phyloP scores from a whole-genome alignment of 2,329 filamentous ascomycete genomes.

The Phaeosphaeria sp. region DNA sequence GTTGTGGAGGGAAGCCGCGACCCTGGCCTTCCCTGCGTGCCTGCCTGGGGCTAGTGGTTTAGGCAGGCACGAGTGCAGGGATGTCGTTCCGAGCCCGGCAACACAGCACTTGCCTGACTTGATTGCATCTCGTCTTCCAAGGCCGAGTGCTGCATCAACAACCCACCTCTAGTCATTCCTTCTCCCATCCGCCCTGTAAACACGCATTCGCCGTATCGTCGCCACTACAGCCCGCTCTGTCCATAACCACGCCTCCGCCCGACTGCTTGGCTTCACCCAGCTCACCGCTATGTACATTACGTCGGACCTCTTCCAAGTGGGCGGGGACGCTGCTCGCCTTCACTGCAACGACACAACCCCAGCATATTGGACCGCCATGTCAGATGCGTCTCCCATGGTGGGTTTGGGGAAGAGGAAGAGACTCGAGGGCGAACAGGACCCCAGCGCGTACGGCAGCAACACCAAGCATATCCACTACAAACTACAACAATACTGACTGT shows the following conservation, averaged over 20 bases:
- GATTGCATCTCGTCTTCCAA: background rate
- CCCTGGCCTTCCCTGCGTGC: background rate
- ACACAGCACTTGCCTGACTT: slow-evolving; percentile 18
- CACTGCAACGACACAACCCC: slow-evolving; percentile 8
- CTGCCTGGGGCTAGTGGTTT: slow-evolving; percentile 13
- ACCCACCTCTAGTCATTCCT: slow-evolving; percentile 4
- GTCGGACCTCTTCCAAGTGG: slow-evolving; percentile 40
- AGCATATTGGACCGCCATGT: slow-evolving; percentile 26
- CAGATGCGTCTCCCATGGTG: slow-evolving; percentile 22
- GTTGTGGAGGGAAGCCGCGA: slow-evolving; percentile 15
- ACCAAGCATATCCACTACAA: background rate
- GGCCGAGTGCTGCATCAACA: background rate
- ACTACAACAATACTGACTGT: slow-evolving; percentile 5
- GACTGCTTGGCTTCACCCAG: slow-evolving; percentile 17
- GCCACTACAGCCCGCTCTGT: background rate
- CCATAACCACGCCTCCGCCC: slow-evolving; percentile 7
- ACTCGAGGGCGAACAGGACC: slow-evolving; percentile 17
- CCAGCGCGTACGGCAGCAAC: slow-evolving; percentile 14
- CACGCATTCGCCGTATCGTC: background rate
- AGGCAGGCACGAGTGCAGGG: slow-evolving; percentile 26
- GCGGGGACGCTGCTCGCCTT: slow-evolving; percentile 21
- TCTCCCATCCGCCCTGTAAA: slow-evolving; percentile 9
- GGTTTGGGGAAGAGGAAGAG: slow-evolving; percentile 42
- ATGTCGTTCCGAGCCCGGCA: slow-evolving; percentile 10
- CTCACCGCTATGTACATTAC: slow-evolving; percentile 45